Base-by-base conservation (phyloP, 345 rosid species). In the Acer campestre region DNA sequence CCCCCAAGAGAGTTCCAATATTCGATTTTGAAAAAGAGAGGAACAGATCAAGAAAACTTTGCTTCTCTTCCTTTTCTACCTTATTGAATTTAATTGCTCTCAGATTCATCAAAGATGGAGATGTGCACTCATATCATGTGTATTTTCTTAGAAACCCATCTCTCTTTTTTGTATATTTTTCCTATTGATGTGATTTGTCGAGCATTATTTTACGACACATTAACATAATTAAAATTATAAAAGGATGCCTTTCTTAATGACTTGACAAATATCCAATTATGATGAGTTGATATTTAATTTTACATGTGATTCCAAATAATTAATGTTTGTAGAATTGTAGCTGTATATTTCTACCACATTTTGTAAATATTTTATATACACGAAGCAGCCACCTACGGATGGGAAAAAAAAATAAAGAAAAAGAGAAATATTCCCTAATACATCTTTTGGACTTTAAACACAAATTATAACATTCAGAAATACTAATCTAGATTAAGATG, bases 361-460 rank as follows among this genome's bases (percentile, higher is more conserved):
- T 35, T 35, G 38, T 35, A 35, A 7, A 58, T 0, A 16, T 16
- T 29, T 14, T 27, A 3, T 49, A 42, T 46, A 55, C 61, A 17
- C 40, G 17, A 10, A 38, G 38, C 38, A 42, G 22, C 10, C 17
- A 23, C 38, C 51, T 51, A 46, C 38, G 0, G 31, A 71, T 20
- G 14, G 4, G 2, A 18, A 3, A 18, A 66, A 66, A 66, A 18
- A 44, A 1, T 42, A 35, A 31, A 70, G 6, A 8, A 17, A 53
- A 29, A 16, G 59, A 49, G 69, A 63, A 11, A 46, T 49, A 75
- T 75, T 75, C 77, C 18, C 63, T 14, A 17, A 29, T n/a, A n/a
- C 67, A 72, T 68, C 77, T 74, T 74, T 74, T 29, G 1, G 77
- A 75, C 77, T 64, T 75, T 75, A 6, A 51, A 75, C 16, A 46